phyloP scores from a whole-genome alignment of 352 stramenopile species.

The Phytophthora capsici region DNA sequence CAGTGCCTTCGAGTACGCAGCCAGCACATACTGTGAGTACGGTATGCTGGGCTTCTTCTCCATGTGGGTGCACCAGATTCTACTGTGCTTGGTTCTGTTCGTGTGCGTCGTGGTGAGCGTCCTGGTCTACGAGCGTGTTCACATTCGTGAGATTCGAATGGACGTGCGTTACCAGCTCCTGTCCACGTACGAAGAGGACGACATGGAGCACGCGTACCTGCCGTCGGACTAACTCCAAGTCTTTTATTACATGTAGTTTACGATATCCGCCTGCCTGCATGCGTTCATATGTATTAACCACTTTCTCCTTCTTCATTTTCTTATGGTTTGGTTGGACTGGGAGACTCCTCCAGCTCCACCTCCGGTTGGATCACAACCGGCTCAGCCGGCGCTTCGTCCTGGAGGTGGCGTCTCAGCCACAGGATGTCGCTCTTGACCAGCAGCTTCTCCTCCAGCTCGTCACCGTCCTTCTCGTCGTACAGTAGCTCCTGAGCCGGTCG shows the following conservation, averaged over 20 bases:
- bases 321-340: conserved; percentile 12
- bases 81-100: conserved; percentile 81
- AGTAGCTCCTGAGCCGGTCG: conserved; percentile 34
- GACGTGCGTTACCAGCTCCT: conserved; percentile 80
- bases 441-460: conserved; percentile 24
- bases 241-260: conserved; percentile 7
- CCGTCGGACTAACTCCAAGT: conserved; percentile 54
- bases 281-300: conserved; percentile 30
- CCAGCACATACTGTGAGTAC: conserved; percentile 76
- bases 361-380: conserved; percentile 7
- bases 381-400: not conserved
- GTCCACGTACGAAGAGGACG: conserved; percentile 81
- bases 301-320: conserved; percentile 10
- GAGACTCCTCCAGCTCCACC: conserved; percentile 2
- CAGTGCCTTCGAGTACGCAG: conserved; percentile 51
- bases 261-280: conserved; percentile 14
- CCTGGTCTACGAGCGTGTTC: conserved; percentile 80
- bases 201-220: conserved; percentile 83
- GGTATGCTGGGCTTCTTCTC: conserved; percentile 85
- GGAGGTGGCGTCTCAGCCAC: conserved; percentile 29
- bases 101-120: conserved; percentile 74
- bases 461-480: conserved; percentile 31
- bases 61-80: conserved; percentile 87
- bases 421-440: conserved; percentile 35
- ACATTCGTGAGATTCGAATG: conserved; percentile 60